A percentile compares a stretch with the other conserved stretches of the same genome.
These are phyloP conservation scores for Gynandropsis gynandra DNA, from an alignment of 345 rosid genomes.

Conservation along the genomic window DNA sequence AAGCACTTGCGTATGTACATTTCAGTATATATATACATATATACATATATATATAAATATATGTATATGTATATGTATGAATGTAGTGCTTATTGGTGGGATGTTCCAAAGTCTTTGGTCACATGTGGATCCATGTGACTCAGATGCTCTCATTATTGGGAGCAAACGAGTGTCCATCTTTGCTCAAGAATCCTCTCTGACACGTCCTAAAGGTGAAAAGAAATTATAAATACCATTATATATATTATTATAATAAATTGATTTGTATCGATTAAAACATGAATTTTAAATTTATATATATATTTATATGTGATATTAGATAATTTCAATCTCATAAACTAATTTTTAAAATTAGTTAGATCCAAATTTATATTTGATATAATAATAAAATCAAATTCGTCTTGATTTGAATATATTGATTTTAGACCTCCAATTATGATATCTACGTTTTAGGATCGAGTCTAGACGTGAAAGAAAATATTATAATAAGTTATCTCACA, in stretches of 20 bases:
- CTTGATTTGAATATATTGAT: too few species aligned
- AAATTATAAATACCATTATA: too few species aligned
- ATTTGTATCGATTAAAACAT: too few species aligned
- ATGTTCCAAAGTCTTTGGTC: constrained; percentile 31
- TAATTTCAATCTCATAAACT: too few species aligned
- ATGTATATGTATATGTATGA: neutral
- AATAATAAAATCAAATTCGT: too few species aligned
- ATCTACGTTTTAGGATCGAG: too few species aligned
- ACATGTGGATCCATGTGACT: constrained; percentile 33
- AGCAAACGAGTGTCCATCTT: constrained; percentile 30
- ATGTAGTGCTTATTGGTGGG: neutral
- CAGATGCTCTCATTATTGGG: constrained; percentile 32
- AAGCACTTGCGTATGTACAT: constrained; percentile 18
- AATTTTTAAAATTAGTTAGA: too few species aligned
- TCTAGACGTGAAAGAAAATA: too few species aligned
- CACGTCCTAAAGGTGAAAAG: constrained; percentile 1
- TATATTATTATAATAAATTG: too few species aligned
- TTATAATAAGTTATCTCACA: too few species aligned
- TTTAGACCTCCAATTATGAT: too few species aligned
- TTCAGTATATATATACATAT: neutral
- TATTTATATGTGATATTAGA: neutral
- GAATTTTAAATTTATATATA: neutral
- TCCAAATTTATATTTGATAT: too few species aligned
- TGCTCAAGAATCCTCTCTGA: constrained; percentile 25
- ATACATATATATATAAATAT: neutral